Conservation (phyloP, 768 basidiomycete genomes). For the Xerocomellus dryophilus region DNA sequence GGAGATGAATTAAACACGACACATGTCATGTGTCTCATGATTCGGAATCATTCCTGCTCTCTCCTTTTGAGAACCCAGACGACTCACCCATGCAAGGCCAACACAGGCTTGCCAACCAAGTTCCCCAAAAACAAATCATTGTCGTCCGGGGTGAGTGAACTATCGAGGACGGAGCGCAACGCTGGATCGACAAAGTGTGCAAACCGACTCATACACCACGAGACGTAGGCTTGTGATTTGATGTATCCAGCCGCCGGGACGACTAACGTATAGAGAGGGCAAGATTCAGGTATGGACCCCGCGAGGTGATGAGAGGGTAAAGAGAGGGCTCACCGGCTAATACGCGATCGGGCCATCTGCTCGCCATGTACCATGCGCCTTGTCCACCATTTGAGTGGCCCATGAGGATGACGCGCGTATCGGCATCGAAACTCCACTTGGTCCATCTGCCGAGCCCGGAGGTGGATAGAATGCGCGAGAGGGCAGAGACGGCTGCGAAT, state of each 20-base stretch:
- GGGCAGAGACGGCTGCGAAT: slow-evolving; percentile 58
- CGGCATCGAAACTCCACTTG: slow-evolving; percentile 36
- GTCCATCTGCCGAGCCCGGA: slow-evolving; percentile 35
- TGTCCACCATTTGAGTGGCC: slow-evolving; percentile 96
- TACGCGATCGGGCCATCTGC: slow-evolving; percentile 74
- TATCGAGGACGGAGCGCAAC: slow-evolving; percentile 67
- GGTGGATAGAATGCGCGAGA: slow-evolving; percentile 44
- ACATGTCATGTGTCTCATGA: neutral
- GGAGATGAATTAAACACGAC: neutral
- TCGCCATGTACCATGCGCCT: slow-evolving; percentile 78
- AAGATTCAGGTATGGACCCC: neutral
- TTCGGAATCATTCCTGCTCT: neutral
- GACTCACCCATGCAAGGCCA: slow-evolving; percentile 76
- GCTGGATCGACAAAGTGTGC: slow-evolving; percentile 77
- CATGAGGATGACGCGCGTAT: slow-evolving; percentile 58
- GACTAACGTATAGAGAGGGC: slow-evolving; percentile 36
- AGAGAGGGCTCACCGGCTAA: slow-evolving; percentile 47
- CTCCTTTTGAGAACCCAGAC: neutral
- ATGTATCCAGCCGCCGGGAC: slow-evolving; percentile 80
- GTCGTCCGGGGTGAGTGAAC: slow-evolving; percentile 77
- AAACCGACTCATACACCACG: slow-evolving; percentile 67
- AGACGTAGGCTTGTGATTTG: slow-evolving; percentile 84
- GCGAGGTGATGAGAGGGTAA: no score
- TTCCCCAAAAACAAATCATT: slow-evolving; percentile 86
- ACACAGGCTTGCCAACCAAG: slow-evolving; percentile 60